Evolutionary conservation across 2,329 filamentous ascomycete genomes (phyloP).

Genomic region (Lasiodiplodia citricola): DNA sequence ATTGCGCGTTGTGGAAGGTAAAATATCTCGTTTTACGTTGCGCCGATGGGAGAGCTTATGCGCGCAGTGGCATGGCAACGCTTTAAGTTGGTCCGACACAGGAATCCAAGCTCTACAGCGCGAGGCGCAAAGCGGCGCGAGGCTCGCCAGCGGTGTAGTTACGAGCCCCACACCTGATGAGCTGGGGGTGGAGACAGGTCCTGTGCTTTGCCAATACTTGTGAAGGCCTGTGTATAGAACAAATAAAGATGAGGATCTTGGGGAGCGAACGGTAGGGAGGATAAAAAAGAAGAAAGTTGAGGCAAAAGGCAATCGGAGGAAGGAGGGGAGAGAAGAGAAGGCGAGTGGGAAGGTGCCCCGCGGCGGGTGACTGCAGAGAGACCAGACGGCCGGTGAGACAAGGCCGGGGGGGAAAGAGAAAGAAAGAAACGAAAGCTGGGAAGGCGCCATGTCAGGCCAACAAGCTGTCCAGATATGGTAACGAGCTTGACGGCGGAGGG

Average conservation of each 20-base stretch:
- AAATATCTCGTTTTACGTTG: not conserved
- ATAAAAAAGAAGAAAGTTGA: not conserved
- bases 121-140: not conserved
- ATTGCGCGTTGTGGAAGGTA: not conserved
- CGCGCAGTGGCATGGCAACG: not conserved
- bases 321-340: conserved; percentile 3
- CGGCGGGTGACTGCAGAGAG: not conserved
- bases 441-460: conserved; percentile 3
- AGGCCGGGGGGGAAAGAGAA: conserved; percentile 3
- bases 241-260: not conserved
- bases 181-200: conserved; percentile 1
- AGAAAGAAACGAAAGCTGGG: not conserved
- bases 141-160: not conserved
- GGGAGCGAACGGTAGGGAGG: not conserved
- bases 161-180: not conserved
- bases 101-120: not conserved
- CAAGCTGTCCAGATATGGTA: conserved; percentile 20
- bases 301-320: conserved; percentile 13
- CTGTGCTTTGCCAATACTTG: not conserved
- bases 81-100: not conserved
- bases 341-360: conserved; percentile 5
- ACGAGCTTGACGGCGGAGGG: conserved; percentile 4
- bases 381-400: not conserved
- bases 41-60: not conserved
- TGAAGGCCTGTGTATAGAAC: not conserved